Evolutionary conservation across 163 green algal species (phyloP).

Genomic region (Scenedesmus sp.): DNA sequence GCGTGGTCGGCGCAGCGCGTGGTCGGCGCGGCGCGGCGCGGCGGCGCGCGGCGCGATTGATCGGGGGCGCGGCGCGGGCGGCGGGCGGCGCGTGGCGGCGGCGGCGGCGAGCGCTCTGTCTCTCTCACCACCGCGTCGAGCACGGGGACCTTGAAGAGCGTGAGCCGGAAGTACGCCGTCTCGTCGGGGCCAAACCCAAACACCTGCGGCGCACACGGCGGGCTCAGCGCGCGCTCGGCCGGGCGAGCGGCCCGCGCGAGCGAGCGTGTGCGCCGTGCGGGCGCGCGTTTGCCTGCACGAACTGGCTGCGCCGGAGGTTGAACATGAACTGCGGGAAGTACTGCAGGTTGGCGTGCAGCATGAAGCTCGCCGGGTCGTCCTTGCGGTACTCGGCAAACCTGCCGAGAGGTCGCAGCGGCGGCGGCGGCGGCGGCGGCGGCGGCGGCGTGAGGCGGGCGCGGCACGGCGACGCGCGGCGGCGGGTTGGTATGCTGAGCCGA

Average conservation of each 20-base stretch:
- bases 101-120: too few relatives aligned
- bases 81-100: too few relatives aligned
- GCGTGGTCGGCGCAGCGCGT: too few relatives aligned
- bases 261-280: neutral
- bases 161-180: slow-evolving; percentile 93
- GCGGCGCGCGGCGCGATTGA: too few relatives aligned
- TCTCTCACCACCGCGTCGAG: slow-evolving; percentile 79
- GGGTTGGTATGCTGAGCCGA: too few relatives aligned
- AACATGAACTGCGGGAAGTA: slow-evolving; percentile 99
- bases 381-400: slow-evolving; percentile 94
- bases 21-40: too few relatives aligned
- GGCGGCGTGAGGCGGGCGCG: neutral
- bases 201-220: too few relatives aligned
- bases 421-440: neutral
- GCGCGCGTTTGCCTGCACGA: slow-evolving; percentile 74
- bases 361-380: slow-evolving; percentile 92
- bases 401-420: neutral
- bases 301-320: slow-evolving; percentile 92
- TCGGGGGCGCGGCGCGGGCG: too few relatives aligned
- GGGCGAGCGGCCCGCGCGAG: too few relatives aligned
- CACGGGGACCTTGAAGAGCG: slow-evolving; percentile 86
- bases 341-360: slow-evolving; percentile 84
- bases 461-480: neutral
- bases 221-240: too few relatives aligned
- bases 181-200: slow-evolving; percentile 98